Base-by-base conservation (phyloP, 495 filamentous ascomycete genomes). In the Hypomontagnella submonticulosa region DNA sequence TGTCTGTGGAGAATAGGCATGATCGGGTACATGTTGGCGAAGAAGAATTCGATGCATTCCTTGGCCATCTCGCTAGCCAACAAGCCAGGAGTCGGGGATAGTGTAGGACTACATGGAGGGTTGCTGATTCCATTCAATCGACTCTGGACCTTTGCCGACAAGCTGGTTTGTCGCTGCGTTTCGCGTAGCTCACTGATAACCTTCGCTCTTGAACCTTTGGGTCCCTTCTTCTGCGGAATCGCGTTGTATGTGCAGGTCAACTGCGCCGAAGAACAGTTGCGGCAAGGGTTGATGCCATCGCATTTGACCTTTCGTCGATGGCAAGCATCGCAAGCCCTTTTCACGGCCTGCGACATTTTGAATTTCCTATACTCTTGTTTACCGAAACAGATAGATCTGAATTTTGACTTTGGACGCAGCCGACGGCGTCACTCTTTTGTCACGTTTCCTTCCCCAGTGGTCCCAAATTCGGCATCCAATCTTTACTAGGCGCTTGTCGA, bases 171-270 rank as follows among this genome's bases (percentile, higher is more conserved):
- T 63, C 80, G 79, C 62, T 90, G 87, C 10, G 78, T 89, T 72
- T 89, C 86, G 63, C 88, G 83, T 33, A 93, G 77, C 72, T 92
- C 89, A 61, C 84, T 89, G 69, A 96, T 91, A 49, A 93, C 87
- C 77, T 92, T 94, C 38, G 92, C 91, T 52, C 90, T 79, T 66
- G 85, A 89, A 56, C 91, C 90, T 75, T 94, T 93, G 32, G 90
- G 90, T 0, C 91, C 92, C 76, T 93, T 93, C 79, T 92, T 93
- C 77, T 91, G 90, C 0, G 90, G 91, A 43, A 92, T 87, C n/a
- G 89, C 85, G 78, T 92, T 88, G 81, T 91, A 91, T 13, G 89
- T 92, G 80, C 91, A 93, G 2, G 80, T 80, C 30, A 95, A 78
- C 52, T 88, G 86, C 6, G 88, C 87, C 18, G 83, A 81, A 23